Evolutionary conservation across 2,329 filamentous ascomycete species (phyloP), one percentile per base, ranked within the genome.

Genomic region (Phialocephala sp.): DNA sequence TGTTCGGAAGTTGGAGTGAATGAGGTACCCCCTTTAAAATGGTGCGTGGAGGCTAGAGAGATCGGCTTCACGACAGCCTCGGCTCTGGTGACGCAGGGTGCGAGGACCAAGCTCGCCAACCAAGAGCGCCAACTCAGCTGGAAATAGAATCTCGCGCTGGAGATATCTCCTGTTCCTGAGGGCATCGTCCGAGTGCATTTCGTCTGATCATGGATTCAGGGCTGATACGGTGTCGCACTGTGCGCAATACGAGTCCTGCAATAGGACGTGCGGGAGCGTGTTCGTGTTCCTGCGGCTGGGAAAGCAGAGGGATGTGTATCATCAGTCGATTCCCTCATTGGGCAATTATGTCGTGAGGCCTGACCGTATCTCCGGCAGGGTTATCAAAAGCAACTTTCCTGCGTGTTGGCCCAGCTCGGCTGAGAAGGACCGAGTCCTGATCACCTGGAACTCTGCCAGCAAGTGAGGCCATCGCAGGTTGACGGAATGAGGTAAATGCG

Each of bases 1-100:
- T 6, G 15, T 6, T 36, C n/a, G 35, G 43, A 39, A 43, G 61
- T 59, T 8, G 43, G 32, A 52, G 11, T 20, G 55, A 37, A 63
- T 39, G 59, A 32, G 61, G 59, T 54, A n/a, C n/a, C n/a, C 32
- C 12, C 52, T 50, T 43, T 54, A 41, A 52, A 50, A 36, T 37
- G 6, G 6, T 2, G 36, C 2, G 54, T 20, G n/a, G 27, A 14
- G 14, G 54, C 24, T 20, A 36, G 12, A 32, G 6, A 32, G 27
- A 32, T 32, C 27, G 27, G 27, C 27, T 32, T 6, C 3, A 32
- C 27, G 27, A 32, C 22, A 50, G 60, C 61, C 61, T 63, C 61
- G 61, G 61, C 24, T n/a, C 36, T 27, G 45, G 27, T 18, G 3
- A 6, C 27, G 27, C 27, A 32, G 6, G 27, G 6, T 32, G 3